Conservation (phyloP, 1,284 basidiomycete genomes). For the Ceratobasidium theobromae region DNA sequence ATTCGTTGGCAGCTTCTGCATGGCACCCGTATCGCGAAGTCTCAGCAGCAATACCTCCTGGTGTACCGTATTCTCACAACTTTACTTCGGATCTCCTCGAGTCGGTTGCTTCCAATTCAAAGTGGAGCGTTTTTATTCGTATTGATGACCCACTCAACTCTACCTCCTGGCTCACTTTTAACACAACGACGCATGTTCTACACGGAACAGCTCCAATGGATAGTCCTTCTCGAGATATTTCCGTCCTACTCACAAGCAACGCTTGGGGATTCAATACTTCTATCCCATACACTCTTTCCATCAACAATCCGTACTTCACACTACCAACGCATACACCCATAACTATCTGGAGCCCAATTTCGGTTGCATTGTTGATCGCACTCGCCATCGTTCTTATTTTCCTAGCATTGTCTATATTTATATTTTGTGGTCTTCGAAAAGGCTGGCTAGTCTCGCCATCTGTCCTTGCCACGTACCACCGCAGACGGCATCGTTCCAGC, state of each 20-base stretch:
- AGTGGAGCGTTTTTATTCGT: not conserved
- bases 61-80: not conserved
- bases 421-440: not conserved
- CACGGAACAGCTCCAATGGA: not conserved
- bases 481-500: not conserved
- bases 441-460: not conserved
- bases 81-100: conserved; percentile 22
- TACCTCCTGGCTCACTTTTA: not conserved
- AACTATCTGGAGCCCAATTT: not conserved
- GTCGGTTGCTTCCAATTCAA: not conserved
- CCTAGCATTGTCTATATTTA: not conserved
- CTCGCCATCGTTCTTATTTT: not conserved
- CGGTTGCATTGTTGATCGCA: not conserved
- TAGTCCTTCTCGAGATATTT: not conserved
- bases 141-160: conserved; percentile 3
- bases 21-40: not conserved
- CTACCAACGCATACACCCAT: not conserved
- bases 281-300: not conserved
- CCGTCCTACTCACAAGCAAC: not conserved
- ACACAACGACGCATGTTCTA: not conserved
- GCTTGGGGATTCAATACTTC: conserved; percentile 22
- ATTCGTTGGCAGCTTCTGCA: not conserved
- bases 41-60: not conserved
- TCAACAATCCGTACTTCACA: not conserved
- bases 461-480: not conserved